Conservation (phyloP, 2,329 filamentous ascomycete genomes). For the Ambrosiella cleistominuta region DNA sequence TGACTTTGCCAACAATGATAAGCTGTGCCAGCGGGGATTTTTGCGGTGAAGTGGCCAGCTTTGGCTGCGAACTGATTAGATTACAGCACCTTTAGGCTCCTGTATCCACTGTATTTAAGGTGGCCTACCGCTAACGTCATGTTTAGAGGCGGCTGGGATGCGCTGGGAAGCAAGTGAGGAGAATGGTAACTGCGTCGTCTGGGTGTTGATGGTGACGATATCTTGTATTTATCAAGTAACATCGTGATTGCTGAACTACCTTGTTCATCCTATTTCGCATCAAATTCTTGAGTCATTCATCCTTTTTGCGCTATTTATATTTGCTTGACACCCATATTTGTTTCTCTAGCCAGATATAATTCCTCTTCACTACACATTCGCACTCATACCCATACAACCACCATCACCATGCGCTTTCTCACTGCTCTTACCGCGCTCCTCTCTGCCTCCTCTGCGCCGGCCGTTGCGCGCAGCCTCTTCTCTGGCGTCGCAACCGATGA, state of each 20-base stretch:
- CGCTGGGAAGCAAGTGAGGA: too few species aligned
- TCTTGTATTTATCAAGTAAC: too few species aligned
- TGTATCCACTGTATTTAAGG: background rate
- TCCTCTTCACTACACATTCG: background rate
- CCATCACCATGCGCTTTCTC: constrained; percentile 14
- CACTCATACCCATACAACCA: background rate
- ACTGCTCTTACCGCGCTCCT: constrained; percentile 28
- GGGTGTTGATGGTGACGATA: too few species aligned
- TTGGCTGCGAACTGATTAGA: too few species aligned
- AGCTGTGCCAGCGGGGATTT: background rate
- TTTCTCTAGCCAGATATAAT: background rate
- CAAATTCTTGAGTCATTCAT: too few species aligned
- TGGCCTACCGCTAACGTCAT: background rate
- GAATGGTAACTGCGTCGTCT: too few species aligned
- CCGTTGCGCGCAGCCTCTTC: constrained; percentile 27
- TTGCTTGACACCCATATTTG: background rate
- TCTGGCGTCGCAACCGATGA: constrained; percentile 17
- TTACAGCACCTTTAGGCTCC: background rate
- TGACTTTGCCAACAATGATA: background rate
- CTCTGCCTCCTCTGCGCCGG: constrained; percentile 28
- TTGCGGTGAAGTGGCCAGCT: background rate
- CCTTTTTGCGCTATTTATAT: too few species aligned
- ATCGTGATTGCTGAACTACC: too few species aligned
- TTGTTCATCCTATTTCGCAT: too few species aligned
- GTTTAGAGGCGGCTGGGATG: too few species aligned